phyloP scores from a whole-genome alignment of 345 rosid genomes.

The Conringia planisiliqua region DNA sequence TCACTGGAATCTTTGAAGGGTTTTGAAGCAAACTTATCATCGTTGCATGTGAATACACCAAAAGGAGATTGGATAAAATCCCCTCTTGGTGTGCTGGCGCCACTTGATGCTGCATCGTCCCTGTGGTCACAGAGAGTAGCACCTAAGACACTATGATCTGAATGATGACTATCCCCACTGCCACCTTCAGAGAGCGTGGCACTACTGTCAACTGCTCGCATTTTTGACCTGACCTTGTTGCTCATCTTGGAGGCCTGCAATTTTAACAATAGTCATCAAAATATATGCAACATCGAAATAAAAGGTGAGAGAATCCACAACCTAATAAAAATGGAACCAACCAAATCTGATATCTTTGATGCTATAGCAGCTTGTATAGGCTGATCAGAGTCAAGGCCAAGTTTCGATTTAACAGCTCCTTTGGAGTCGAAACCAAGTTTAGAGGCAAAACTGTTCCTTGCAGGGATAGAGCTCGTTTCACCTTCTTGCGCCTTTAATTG shows the following conservation, averaged over 20 bases:
- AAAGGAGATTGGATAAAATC: conserved; percentile 54
- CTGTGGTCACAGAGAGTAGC: conserved; percentile 53
- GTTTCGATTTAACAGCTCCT: conserved; percentile 51
- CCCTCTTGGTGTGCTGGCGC: conserved; percentile 91
- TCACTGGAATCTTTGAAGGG: conserved; percentile 58
- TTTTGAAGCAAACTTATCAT: conserved; percentile 49
- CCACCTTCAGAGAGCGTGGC: conserved; percentile 63
- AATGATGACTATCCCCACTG: conserved; percentile 63
- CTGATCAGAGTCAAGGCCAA: conserved; percentile 89
- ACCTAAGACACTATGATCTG: conserved; percentile 60
- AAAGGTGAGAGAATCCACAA: conserved; percentile 23
- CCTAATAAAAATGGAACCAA: conserved; percentile 41
- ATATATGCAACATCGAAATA: conserved; percentile 20
- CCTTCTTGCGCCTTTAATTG: conserved; percentile 41
- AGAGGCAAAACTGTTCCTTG: conserved; percentile 46
- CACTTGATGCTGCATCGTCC: conserved; percentile 85
- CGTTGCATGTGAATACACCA: conserved; percentile 52
- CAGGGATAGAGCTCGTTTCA: conserved; percentile 48
- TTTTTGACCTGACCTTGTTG: conserved; percentile 79
- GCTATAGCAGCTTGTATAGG: conserved; percentile 86
- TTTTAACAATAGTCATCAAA: conserved; percentile 35
- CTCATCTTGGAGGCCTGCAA: conserved; percentile 79
- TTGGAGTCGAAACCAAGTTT: conserved; percentile 41
- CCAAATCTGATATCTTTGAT: conserved; percentile 88
- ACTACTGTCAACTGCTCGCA: conserved; percentile 56